Conservation (phyloP, 805 yeast genomes). For the Ogataea minuta region DNA sequence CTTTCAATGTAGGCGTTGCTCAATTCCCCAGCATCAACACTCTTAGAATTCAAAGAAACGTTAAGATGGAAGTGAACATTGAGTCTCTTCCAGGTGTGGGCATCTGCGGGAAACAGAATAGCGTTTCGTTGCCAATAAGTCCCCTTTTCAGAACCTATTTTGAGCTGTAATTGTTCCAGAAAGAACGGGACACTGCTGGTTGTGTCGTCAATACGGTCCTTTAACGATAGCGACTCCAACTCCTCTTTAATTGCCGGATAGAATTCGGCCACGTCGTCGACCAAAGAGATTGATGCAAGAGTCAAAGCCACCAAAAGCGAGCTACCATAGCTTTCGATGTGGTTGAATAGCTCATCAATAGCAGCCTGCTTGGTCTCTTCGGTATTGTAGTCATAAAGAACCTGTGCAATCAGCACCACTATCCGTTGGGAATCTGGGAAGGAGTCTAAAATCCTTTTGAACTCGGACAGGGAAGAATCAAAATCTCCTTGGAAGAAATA, state of each 20-base stretch:
- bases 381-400: constrained; percentile 71
- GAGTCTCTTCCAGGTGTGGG: constrained; percentile 66
- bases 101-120: constrained; percentile 69
- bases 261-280: constrained; percentile 57
- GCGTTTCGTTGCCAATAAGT: constrained; percentile 67
- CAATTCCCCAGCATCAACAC: constrained; percentile 50
- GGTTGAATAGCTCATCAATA: constrained; percentile 71
- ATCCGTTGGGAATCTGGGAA: constrained; percentile 62
- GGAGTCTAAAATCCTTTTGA: constrained; percentile 57
- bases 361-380: constrained; percentile 83
- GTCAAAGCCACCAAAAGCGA: constrained; percentile 66
- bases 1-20: constrained; percentile 49
- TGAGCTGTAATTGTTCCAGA: constrained; percentile 48
- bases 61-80: constrained; percentile 54
- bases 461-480: constrained; percentile 63
- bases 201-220: constrained; percentile 46
- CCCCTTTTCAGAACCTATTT: constrained; percentile 31
- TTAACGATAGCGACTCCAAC: constrained; percentile 48
- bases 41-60: constrained; percentile 51
- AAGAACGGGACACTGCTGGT: constrained; percentile 58
- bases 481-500: constrained; percentile 62
- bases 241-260: constrained; percentile 66
- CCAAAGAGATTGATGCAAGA: constrained; percentile 74
- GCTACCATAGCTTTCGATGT: constrained; percentile 62
- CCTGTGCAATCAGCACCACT: constrained; percentile 74